phyloP scores from a whole-genome alignment of 768 basidiomycete genomes.

The Russula emetica region DNA sequence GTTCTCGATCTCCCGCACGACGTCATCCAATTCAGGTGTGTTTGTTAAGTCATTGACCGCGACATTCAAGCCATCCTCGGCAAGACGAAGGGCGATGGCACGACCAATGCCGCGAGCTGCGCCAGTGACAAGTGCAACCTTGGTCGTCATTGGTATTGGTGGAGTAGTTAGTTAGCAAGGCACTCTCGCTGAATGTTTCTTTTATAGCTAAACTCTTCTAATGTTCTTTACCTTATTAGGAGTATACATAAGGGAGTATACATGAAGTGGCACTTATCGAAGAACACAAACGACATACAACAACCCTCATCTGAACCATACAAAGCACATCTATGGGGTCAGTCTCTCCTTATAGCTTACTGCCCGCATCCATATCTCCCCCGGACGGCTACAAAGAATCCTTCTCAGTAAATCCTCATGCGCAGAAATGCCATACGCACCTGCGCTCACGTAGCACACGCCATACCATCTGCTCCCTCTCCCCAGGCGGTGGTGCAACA shows the following conservation, averaged over 20 bases:
- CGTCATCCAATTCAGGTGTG: slow-evolving; percentile 1
- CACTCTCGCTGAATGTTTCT: not conserved
- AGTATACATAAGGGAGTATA: no score
- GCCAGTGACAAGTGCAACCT: slow-evolving; percentile 29
- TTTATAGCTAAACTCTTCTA: not conserved
- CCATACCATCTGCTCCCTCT: slow-evolving; percentile 53
- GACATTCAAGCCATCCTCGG: slow-evolving; percentile 28
- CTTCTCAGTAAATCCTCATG: slow-evolving; percentile 11
- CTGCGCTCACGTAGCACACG: slow-evolving; percentile 75
- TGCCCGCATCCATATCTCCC: slow-evolving; percentile 66
- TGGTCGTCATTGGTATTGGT: not conserved
- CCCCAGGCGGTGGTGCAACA: slow-evolving; percentile 41
- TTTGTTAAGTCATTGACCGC: slow-evolving; percentile 26
- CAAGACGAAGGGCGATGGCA: slow-evolving; percentile 29
- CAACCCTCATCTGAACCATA: slow-evolving; percentile 6
- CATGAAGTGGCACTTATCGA: not conserved
- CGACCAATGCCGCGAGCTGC: slow-evolving; percentile 29
- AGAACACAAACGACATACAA: slow-evolving; percentile 7
- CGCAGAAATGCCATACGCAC: slow-evolving; percentile 37
- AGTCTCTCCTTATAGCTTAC: slow-evolving; percentile 65
- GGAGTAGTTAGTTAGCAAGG: not conserved
- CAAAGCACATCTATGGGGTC: slow-evolving; percentile 32
- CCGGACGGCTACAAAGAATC: slow-evolving; percentile 51
- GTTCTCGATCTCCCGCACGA: slow-evolving; percentile 12
- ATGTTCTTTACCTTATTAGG: not conserved